Evolutionary conservation across 192 early-diverging fungal species (phyloP), one percentile per base, ranked within the genome.

Genomic region (Linnemannia hyalina): DNA sequence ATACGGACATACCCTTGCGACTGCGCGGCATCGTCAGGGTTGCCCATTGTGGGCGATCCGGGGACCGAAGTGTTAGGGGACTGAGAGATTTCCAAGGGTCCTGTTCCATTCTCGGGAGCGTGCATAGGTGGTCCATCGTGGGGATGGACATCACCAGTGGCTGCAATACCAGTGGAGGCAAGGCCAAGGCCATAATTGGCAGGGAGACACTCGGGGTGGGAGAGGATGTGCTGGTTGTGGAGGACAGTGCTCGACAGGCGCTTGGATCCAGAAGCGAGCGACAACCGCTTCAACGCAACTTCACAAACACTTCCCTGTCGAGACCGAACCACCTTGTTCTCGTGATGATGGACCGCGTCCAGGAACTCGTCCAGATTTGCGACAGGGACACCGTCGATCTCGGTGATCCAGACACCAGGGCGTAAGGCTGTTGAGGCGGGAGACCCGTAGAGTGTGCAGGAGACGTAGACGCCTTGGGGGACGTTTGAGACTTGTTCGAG

Each of bases 371-470:
- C 93, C 36, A 96, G 57, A 11, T 91, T 90, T 10, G 68, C 74
- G 41, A 96, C 93, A 2, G 92, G 88, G 2, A 82, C 83, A 54
- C 92, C 92, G 76, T 95, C 93, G 4, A 96, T 88, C 78, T 96
- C 95, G 7, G 92, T 93, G 46, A 96, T 94, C 94, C 94, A 96
- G 55, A 96, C 94, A 18, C 95, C 95, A 0, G 92, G 86, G 15
- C 88, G 89, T 63, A 92, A 68, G n/a, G 92, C 93, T 54, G 90
- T 90, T 4, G 90, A 89, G 4, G 94, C 93, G 1, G 94, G 94
- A 18, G 95, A 95, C 32, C 95, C 94, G 23, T 90, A 89, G 15
- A 89, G 78, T 23, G 91, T 92, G 81, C 82, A 88, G 3, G 93
- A 89, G 68, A 92, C 91, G 88, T 94, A 95, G 55, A 95, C 93